These are phyloP conservation scores for Mrakia frigida DNA, from an alignment of 768 basidiomycete genomes.

Conservation along the genomic window DNA sequence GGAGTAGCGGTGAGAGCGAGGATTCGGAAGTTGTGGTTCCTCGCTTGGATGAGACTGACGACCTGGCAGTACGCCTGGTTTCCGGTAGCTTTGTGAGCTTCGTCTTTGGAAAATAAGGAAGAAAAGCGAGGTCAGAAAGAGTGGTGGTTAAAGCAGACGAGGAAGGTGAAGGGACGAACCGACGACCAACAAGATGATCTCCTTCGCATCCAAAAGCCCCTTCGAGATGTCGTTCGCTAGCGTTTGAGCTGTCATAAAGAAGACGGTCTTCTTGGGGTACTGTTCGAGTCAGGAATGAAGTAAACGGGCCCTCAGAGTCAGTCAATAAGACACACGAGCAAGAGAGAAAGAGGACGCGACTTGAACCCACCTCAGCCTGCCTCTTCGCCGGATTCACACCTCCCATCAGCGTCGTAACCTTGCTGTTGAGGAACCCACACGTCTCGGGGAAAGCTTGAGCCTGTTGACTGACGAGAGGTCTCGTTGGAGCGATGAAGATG, in stretches of 20 bases:
- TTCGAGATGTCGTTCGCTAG: slow-evolving; percentile 75
- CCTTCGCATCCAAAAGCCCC: slow-evolving; percentile 66
- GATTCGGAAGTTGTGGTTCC: slow-evolving; percentile 87
- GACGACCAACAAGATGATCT: slow-evolving; percentile 81
- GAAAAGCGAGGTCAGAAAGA: not conserved
- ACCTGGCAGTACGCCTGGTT: slow-evolving; percentile 88
- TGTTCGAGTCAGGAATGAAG: not conserved
- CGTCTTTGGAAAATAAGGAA: slow-evolving; percentile 57
- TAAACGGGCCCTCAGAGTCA: not conserved
- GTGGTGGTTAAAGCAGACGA: not conserved
- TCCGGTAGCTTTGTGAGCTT: slow-evolving; percentile 90
- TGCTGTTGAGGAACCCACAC: slow-evolving; percentile 66
- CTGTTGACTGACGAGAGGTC: slow-evolving; percentile 93
- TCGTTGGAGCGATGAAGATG: slow-evolving; percentile 91
- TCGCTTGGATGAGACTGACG: slow-evolving; percentile 82
- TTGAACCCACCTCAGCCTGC: not conserved
- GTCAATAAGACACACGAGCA: not conserved
- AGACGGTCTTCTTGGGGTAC: slow-evolving; percentile 51
- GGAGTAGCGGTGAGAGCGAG: slow-evolving; percentile 95
- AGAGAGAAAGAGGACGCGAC: not conserved
- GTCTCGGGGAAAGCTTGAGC: slow-evolving; percentile 85
- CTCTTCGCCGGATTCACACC: not conserved
- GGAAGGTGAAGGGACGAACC: slow-evolving; percentile 51
- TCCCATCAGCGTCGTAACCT: slow-evolving; percentile 21
- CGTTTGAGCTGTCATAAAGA: slow-evolving; percentile 96